phyloP scores from a whole-genome alignment of 2,329 filamentous ascomycete genomes.

The Alternaria triticina region DNA sequence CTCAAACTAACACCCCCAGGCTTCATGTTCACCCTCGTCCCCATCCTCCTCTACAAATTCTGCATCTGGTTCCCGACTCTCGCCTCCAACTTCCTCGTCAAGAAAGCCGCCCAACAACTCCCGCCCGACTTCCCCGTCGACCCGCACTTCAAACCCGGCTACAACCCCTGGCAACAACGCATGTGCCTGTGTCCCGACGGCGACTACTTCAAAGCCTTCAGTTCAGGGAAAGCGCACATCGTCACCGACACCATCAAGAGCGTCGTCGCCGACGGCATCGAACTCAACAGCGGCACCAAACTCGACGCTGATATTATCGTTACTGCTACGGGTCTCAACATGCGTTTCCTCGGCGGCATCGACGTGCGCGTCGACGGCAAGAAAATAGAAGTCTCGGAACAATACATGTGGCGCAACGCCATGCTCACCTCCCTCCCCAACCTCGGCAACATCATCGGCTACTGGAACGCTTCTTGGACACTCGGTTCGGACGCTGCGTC shows the following conservation, averaged over 20 bases:
- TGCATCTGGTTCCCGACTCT: constrained; percentile 61
- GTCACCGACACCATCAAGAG: constrained; percentile 62
- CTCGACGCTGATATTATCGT: constrained; percentile 68
- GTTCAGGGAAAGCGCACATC: constrained; percentile 59
- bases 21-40: constrained; percentile 58
- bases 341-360: constrained; percentile 63
- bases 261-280: constrained; percentile 58
- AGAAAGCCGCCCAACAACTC: constrained; percentile 56
- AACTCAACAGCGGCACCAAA: constrained; percentile 54
- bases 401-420: constrained; percentile 65
- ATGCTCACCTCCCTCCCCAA: constrained; percentile 72
- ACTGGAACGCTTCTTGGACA: constrained; percentile 67
- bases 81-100: constrained; percentile 57
- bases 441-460: constrained; percentile 64
- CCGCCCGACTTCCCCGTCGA: constrained; percentile 54
- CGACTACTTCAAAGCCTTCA: constrained; percentile 63
- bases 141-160: constrained; percentile 55
- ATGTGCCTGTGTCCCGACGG: constrained; percentile 72
- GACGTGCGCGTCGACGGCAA: constrained; percentile 59
- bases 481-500: constrained; percentile 64
- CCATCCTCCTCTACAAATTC: constrained; percentile 57
- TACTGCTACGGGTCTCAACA: constrained; percentile 67
- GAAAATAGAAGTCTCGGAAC: constrained; percentile 53
- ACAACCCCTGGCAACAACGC: constrained; percentile 71
- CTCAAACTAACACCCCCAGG: constrained; percentile 11